phyloP scores from a whole-genome alignment of 1,139 yeast species.

The Suhomyces yuchorum region DNA sequence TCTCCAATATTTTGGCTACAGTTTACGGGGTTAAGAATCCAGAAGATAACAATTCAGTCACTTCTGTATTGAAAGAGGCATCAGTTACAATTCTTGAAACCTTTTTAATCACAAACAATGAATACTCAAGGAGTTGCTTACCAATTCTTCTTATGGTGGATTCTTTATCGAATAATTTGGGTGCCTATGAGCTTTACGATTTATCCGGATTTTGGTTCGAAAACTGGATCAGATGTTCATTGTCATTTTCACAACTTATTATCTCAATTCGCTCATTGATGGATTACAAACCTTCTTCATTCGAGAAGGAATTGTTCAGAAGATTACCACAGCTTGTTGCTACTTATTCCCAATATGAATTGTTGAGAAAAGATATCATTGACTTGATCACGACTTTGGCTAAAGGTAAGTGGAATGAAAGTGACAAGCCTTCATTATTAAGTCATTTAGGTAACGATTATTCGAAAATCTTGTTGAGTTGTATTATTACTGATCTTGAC shows the following conservation, averaged over 20 bases:
- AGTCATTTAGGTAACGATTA: slow-evolving; percentile 74
- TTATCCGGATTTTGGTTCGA: slow-evolving; percentile 43
- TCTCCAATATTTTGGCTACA: slow-evolving; percentile 55
- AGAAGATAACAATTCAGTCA: neutral
- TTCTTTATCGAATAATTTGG: slow-evolving; percentile 40
- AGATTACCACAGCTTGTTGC: slow-evolving; percentile 59
- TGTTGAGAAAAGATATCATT: slow-evolving; percentile 54
- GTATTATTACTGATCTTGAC: slow-evolving; percentile 61
- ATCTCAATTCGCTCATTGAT: slow-evolving; percentile 57
- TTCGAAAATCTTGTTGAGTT: slow-evolving; percentile 59
- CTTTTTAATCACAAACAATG: slow-evolving; percentile 57
- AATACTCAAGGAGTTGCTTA: slow-evolving; percentile 53
- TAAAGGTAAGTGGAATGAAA: slow-evolving; percentile 57
- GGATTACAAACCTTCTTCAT: slow-evolving; percentile 56
- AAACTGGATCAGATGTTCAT: slow-evolving; percentile 46
- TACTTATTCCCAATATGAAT: slow-evolving; percentile 54
- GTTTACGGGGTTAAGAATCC: slow-evolving; percentile 53
- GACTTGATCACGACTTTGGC: slow-evolving; percentile 64
- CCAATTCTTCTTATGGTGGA: slow-evolving; percentile 60
- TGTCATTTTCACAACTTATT: slow-evolving; percentile 44
- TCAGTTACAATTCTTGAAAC: slow-evolving; percentile 56
- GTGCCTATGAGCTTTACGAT: slow-evolving; percentile 46
- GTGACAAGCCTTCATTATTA: slow-evolving; percentile 70
- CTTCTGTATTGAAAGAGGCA: slow-evolving; percentile 34
- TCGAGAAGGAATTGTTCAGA: slow-evolving; percentile 63